Conservation (phyloP, 2,329 filamentous ascomycete genomes). For the Mycosphaerella sp. region DNA sequence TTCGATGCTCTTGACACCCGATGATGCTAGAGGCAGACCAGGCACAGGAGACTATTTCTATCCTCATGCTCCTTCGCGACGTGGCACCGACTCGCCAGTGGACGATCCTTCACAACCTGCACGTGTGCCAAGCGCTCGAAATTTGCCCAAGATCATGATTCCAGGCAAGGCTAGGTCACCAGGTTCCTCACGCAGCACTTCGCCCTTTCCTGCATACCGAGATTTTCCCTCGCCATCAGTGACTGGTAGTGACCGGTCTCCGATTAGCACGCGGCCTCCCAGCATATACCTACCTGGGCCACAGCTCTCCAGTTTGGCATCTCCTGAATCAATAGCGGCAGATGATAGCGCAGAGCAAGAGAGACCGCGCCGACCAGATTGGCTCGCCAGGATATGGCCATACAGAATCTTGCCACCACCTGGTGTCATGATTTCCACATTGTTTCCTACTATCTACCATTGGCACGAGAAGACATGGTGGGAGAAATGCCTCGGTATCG, state of each 20-base stretch:
- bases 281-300: conserved; percentile 52
- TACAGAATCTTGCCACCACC: conserved; percentile 66
- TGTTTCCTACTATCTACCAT: conserved; percentile 80
- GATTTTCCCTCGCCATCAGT: conserved; percentile 42
- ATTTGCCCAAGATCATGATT: conserved; percentile 39
- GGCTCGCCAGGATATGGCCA: conserved; percentile 68
- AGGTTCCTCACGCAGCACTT: conserved; percentile 39
- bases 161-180: conserved; percentile 30
- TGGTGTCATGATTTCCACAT: conserved; percentile 60
- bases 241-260: conserved; percentile 30
- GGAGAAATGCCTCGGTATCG: conserved; percentile 72
- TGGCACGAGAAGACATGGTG: conserved; percentile 79
- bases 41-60: conserved; percentile 14
- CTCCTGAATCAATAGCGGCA: conserved; percentile 34
- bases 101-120: conserved; percentile 20
- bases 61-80: conserved; percentile 10
- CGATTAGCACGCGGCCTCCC: conserved; percentile 35
- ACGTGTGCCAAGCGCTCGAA: conserved; percentile 29
- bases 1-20: conserved; percentile 15
- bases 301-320: conserved; percentile 11
- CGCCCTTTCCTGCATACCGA: conserved; percentile 63
- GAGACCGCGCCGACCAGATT: conserved; percentile 20
- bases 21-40: conserved; percentile 7
- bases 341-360: conserved; percentile 25
- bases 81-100: conserved; percentile 11